Evolutionary conservation across 352 stramenopile species (phyloP), one percentile per base, ranked within the genome.

Genomic region (Hyaloperonospora arabidopsidis): DNA sequence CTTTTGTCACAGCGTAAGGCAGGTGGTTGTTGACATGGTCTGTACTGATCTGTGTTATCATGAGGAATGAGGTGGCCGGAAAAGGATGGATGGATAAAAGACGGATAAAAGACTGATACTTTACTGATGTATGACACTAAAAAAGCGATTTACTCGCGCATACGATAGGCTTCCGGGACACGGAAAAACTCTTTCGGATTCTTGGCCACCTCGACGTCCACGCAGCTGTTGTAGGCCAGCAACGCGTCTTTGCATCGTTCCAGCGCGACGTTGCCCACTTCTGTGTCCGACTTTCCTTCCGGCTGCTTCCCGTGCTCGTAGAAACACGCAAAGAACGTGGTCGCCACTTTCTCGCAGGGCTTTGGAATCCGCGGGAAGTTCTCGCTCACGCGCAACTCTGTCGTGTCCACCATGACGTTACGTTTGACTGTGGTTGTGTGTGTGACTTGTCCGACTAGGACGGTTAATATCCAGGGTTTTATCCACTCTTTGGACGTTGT

Each of bases 281-380:
- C 74, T 8, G 79, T 57, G 61, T 87, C 73, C 17, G 60, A 65
- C 59, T 70, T 45, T 40, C 71, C 76, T 48, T 70, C 61, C 2
- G 66, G 64, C 59, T 87, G 78, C 65, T 90, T 93, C 61, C 83
- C 83, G 47, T 93, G 61, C 52, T 81, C 69, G 66, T 93, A 87
- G 48, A 93, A 86, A 58, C 83, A 93, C 45, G 70, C 63, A 57
- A 93, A 93, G 68, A 93, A 93, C 36, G 59, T 65, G 45, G 80
- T 76, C 23, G 80, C 70, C 47, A 68, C 76, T 49, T 72, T 76
- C 60, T 88, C 76, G 62, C 83, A 93, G 35, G 69, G 65, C 38
- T 79, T 75, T 1, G 83, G 76, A 25, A 89, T 78, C 40, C 80
- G 77, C 32, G 83, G 83, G 62, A 93, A 93, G 68, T 89, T 67